phyloP scores from a whole-genome alignment of 192 early-diverging fungal genomes.

The Coemansia pectinata region DNA sequence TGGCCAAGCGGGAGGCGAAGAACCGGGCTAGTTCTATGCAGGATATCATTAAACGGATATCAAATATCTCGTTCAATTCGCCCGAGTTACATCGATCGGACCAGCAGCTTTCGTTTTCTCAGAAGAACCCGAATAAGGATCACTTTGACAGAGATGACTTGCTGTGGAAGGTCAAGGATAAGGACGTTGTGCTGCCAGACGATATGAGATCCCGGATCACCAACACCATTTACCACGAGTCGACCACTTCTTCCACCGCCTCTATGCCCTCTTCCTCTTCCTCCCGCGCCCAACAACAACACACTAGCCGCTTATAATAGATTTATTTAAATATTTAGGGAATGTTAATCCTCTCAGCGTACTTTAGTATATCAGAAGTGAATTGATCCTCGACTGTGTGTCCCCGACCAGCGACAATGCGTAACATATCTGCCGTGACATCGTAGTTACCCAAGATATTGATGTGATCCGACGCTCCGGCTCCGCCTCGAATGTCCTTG shows the following conservation, averaged over 20 bases:
- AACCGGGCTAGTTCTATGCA: conserved; percentile 15
- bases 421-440: conserved; percentile 61
- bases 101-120: conserved; percentile 12
- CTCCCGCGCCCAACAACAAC: background rate
- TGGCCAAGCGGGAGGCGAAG: conserved; percentile 19
- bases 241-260: conserved; percentile 2
- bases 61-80: conserved; percentile 11
- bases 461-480: conserved; percentile 79
- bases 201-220: conserved; percentile 37
- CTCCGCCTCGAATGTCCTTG: conserved; percentile 72
- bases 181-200: conserved; percentile 34
- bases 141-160: conserved; percentile 17
- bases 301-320: background rate
- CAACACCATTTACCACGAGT: conserved; percentile 35
- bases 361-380: conserved; percentile 48
- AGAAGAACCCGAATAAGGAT: conserved; percentile 16
- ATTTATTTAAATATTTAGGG: conserved; percentile 3
- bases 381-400: conserved; percentile 41
- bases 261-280: background rate
- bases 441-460: conserved; percentile 84
- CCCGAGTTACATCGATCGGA: background rate
- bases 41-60: conserved; percentile 20
- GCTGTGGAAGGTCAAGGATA: conserved; percentile 51
- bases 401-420: conserved; percentile 56
- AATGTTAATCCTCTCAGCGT: conserved; percentile 39